phyloP scores from a whole-genome alignment of 1,284 basidiomycete species.

The Ustilago nuda region DNA sequence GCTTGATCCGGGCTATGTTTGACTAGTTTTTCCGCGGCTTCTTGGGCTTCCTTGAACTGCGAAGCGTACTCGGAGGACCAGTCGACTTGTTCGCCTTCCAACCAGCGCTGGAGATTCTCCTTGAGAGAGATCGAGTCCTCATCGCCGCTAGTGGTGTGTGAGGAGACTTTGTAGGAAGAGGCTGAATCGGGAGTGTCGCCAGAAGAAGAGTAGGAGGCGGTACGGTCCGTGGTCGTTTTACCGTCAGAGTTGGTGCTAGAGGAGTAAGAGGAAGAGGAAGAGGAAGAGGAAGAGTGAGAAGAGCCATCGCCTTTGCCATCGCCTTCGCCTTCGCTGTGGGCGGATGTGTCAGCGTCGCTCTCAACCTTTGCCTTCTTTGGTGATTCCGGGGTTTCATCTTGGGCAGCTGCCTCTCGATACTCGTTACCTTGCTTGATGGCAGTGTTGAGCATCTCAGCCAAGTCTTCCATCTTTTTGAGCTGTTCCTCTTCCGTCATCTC shows the following conservation, averaged over 20 bases:
- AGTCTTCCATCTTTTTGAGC: slow-evolving; percentile 46
- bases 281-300: slow-evolving; percentile 25
- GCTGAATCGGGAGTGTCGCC: slow-evolving; percentile 17
- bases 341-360: slow-evolving; percentile 19
- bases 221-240: slow-evolving; percentile 27
- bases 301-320: slow-evolving; percentile 2
- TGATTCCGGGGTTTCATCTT: background rate
- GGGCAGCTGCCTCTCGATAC: slow-evolving; percentile 10
- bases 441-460: slow-evolving; percentile 48
- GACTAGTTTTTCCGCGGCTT: slow-evolving; percentile 47
- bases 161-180: slow-evolving; percentile 36
- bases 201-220: slow-evolving; percentile 37
- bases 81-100: slow-evolving; percentile 56
- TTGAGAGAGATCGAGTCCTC: slow-evolving; percentile 39
- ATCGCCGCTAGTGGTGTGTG: slow-evolving; percentile 6
- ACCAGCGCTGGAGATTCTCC: slow-evolving; percentile 53
- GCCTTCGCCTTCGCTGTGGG: slow-evolving; percentile 2
- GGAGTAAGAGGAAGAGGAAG: slow-evolving; percentile 40
- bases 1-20: slow-evolving; percentile 50
- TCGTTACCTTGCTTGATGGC: slow-evolving; percentile 41
- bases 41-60: slow-evolving; percentile 51
- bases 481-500: slow-evolving; percentile 41
- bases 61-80: slow-evolving; percentile 50
- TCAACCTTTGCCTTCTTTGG: slow-evolving; percentile 1
- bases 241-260: slow-evolving; percentile 37